Evolutionary conservation across 257 asterid species (phyloP).

Genomic region (Plantago major): DNA sequence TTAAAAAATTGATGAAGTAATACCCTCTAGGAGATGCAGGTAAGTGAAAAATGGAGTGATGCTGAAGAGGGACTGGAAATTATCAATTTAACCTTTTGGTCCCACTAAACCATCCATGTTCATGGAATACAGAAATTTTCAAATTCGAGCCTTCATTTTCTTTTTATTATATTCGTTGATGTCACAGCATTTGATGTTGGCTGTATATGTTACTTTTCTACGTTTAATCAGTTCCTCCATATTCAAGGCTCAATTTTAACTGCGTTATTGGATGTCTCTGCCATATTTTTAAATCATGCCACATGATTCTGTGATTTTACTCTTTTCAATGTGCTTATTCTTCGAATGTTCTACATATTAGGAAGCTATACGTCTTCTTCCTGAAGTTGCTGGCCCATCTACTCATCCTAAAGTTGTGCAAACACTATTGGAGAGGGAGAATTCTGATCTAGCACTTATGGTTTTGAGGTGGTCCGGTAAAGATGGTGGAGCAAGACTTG

Average conservation of each 20-base stretch:
- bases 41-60: neutral
- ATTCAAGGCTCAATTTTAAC: neutral
- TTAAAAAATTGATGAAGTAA: neutral
- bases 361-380: constrained; percentile 87
- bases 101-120: neutral
- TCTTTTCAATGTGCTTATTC: constrained; percentile 20
- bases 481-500: constrained; percentile 57
- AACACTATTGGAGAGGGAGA: constrained; percentile 72
- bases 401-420: constrained; percentile 83
- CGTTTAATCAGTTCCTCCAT: neutral
- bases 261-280: neutral
- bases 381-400: constrained; percentile 76
- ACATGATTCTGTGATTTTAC: constrained; percentile 11
- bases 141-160: neutral
- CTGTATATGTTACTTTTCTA: neutral
- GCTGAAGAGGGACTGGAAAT: constrained; percentile 9
- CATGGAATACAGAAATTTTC: neutral
- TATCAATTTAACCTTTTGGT: neutral
- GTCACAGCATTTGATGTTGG: neutral
- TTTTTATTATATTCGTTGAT: constrained; percentile 6
- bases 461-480: constrained; percentile 86
- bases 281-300: neutral
- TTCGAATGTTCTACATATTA: constrained; percentile 19
- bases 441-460: constrained; percentile 95
- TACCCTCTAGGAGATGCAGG: constrained; percentile 2